phyloP scores from a whole-genome alignment of 345 rosid genomes.

The Bretschneidera sinensis region DNA sequence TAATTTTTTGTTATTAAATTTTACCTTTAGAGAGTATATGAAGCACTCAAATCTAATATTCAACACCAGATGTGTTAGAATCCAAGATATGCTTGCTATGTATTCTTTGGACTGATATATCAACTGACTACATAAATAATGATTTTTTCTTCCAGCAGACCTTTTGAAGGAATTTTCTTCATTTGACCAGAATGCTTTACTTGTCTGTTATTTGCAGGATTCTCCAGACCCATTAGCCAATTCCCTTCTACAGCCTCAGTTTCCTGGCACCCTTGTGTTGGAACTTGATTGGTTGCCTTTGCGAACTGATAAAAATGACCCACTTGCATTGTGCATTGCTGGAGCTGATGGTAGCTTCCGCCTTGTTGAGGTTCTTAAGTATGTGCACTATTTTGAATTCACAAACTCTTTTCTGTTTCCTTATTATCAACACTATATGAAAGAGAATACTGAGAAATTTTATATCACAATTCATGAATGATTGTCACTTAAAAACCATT shows the following conservation, averaged over 20 bases:
- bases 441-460: neutral
- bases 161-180: conserved; percentile 2
- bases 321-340: conserved; percentile 84
- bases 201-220: conserved; percentile 53
- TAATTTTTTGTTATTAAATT: too few relatives aligned
- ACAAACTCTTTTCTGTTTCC: neutral
- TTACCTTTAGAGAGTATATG: too few relatives aligned
- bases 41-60: neutral
- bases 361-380: conserved; percentile 76
- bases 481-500: neutral
- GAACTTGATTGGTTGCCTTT: conserved; percentile 95
- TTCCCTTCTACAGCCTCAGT: conserved; percentile 90
- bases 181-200: conserved; percentile 4
- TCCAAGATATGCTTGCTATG: neutral
- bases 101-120: neutral
- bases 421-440: neutral
- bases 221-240: conserved; percentile 92
- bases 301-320: conserved; percentile 74
- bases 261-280: conserved; percentile 94
- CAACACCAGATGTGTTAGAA: neutral
- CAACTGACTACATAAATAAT: neutral
- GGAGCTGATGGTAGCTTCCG: conserved; percentile 98
- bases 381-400: conserved; percentile 29
- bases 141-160: conserved; percentile 2
- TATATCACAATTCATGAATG: neutral